Evolutionary conservation across 176 grass and related monocot species (phyloP).

Genomic region (Elymus sibiricus): DNA sequence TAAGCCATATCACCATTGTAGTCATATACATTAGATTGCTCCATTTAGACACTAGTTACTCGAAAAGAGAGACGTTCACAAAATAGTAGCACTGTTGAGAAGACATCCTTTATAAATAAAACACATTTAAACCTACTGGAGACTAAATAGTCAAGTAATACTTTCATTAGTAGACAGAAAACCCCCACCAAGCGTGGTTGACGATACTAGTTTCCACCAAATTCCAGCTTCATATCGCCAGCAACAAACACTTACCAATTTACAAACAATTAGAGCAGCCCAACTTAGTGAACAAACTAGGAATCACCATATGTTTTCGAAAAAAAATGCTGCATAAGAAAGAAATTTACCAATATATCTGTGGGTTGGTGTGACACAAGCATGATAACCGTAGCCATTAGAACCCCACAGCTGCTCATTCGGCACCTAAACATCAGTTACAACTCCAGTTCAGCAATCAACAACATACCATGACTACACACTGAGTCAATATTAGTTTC

Average conservation of each 20-base stretch:
- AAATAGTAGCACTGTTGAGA: neutral
- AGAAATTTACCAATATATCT: slow-evolving; percentile 66
- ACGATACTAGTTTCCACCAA: neutral
- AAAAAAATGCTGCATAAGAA: neutral
- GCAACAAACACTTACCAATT: neutral
- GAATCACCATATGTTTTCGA: neutral
- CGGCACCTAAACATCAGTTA: slow-evolving; percentile 42
- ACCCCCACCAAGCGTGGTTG: neutral
- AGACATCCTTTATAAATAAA: neutral
- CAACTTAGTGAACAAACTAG: slow-evolving; percentile 6
- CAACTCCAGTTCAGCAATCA: neutral
- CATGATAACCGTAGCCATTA: slow-evolving; percentile 58
- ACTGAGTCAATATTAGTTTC: neutral
- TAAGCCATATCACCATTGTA: neutral
- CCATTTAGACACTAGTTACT: neutral
- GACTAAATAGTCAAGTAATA: neutral
- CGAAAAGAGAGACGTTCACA: neutral
- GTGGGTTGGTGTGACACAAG: slow-evolving; percentile 68
- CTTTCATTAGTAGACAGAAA: neutral
- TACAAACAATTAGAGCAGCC: neutral
- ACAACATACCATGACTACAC: neutral
- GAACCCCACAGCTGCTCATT: slow-evolving; percentile 62
- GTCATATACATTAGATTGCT: neutral
- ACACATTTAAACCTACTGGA: neutral
- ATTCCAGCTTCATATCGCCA: neutral